These are phyloP conservation scores for Alternaria brassicae DNA, from an alignment of 2,329 filamentous ascomycete species.

Conservation along the genomic window DNA sequence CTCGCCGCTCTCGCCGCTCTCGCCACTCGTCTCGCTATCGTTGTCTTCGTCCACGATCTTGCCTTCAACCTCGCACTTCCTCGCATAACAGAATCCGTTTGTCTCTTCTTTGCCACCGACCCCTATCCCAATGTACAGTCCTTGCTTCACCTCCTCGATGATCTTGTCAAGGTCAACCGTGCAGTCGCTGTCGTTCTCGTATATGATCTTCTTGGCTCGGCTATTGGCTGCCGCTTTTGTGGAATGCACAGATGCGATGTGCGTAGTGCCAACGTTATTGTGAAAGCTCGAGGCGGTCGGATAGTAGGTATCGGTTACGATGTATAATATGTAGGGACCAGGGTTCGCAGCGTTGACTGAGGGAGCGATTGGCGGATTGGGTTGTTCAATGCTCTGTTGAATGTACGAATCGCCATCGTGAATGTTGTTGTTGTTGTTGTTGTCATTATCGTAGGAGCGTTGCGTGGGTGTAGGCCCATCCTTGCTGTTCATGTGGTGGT, in stretches of 20 bases:
- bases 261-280: slow-evolving; percentile 24
- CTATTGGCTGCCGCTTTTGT: slow-evolving; percentile 26
- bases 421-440: slow-evolving; percentile 5
- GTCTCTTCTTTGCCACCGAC: slow-evolving; percentile 23
- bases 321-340: slow-evolving; percentile 24
- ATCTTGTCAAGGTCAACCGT: slow-evolving; percentile 34
- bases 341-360: neutral
- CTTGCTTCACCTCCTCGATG: slow-evolving; percentile 30
- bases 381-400: slow-evolving; percentile 14
- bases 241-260: slow-evolving; percentile 31
- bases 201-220: slow-evolving; percentile 35
- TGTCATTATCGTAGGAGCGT: neutral
- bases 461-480: slow-evolving; percentile 18
- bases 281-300: slow-evolving; percentile 26
- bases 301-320: slow-evolving; percentile 33
- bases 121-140: slow-evolving; percentile 32
- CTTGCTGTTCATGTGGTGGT: neutral
- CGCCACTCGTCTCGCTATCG: slow-evolving; percentile 16
- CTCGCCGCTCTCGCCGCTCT: slow-evolving; percentile 6
- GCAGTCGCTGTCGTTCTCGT: slow-evolving; percentile 23
- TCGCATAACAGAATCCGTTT: slow-evolving; percentile 24
- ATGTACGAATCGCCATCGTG: slow-evolving; percentile 9
- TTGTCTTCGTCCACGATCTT: slow-evolving; percentile 35
- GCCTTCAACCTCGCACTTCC: slow-evolving; percentile 34
- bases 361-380: slow-evolving; percentile 7